Percentiles rank a stretch among this genome's conserved stretches.
Evolutionary conservation across 176 grass and related monocot species (phyloP).

Genomic region (Avena sativa): DNA sequence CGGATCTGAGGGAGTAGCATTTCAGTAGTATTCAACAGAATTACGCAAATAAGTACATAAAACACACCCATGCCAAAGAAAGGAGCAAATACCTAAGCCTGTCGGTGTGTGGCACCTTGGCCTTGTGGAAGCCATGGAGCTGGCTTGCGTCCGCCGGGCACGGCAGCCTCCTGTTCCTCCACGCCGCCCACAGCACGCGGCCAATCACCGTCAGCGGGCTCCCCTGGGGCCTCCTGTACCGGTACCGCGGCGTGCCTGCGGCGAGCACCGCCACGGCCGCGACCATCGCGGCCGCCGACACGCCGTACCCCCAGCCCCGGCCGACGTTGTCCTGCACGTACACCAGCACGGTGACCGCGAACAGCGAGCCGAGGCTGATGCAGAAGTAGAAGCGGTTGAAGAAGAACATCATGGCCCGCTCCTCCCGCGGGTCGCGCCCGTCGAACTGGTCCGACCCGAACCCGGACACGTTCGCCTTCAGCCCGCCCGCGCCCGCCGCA

Average conservation of each 20-base stretch:
- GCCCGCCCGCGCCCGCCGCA: constrained; percentile 51
- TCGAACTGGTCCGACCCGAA: constrained; percentile 74
- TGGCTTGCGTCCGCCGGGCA: constrained; percentile 34
- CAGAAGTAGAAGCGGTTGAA: constrained; percentile 88
- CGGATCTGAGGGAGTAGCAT: too few species aligned
- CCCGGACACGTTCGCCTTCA: constrained; percentile 73
- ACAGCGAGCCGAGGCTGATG: constrained; percentile 74
- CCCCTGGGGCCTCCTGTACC: constrained; percentile 48
- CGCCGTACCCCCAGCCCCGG: constrained; percentile 58
- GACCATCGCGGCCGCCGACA: constrained; percentile 55
- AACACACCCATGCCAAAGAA: not conserved
- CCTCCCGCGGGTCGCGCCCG: constrained; percentile 50
- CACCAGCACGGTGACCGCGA: constrained; percentile 74
- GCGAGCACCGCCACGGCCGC: constrained; percentile 44
- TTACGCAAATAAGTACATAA: not conserved
- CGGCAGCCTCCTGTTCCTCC: constrained; percentile 46
- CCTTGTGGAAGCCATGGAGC: constrained; percentile 45
- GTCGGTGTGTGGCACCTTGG: constrained; percentile 48
- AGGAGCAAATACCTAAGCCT: constrained; percentile 41
- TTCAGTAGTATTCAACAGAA: too few species aligned
- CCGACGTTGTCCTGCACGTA: constrained; percentile 77
- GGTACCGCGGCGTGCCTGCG: constrained; percentile 38
- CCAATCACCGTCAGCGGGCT: constrained; percentile 57
- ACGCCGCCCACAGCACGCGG: constrained; percentile 44
- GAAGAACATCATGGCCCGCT: constrained; percentile 69